These are phyloP conservation scores for Colletotrichum siamense DNA, from an alignment of 2,329 filamentous ascomycete genomes.

Conservation along the genomic window DNA sequence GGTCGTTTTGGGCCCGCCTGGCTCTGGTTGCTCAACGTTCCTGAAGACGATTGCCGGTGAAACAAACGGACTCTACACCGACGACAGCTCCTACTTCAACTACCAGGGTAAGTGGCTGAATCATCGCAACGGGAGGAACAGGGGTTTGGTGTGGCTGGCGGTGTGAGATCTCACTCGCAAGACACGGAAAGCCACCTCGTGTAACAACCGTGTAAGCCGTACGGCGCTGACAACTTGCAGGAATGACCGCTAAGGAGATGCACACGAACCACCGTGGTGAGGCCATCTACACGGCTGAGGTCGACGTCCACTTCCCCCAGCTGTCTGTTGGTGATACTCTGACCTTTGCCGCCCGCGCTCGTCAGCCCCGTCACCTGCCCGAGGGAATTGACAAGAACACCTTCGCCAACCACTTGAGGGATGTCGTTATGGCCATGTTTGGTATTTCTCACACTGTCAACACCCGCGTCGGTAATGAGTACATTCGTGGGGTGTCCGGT, in stretches of 20 bases:
- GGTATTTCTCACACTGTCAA: conserved; percentile 77
- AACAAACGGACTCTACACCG: conserved; percentile 79
- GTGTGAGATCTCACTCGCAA: background rate
- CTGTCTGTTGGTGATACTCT: conserved; percentile 81
- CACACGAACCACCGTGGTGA: conserved; percentile 80
- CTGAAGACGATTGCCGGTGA: conserved; percentile 86
- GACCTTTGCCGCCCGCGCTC: conserved; percentile 75
- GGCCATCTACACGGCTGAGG: conserved; percentile 85
- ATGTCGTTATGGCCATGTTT: conserved; percentile 78
- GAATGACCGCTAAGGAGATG: conserved; percentile 76
- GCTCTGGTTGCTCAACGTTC: conserved; percentile 81
- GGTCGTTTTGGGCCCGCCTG: conserved; percentile 75
- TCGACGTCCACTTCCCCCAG: conserved; percentile 82
- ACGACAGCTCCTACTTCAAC: conserved; percentile 76
- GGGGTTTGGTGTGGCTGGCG: background rate
- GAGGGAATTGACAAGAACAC: conserved; percentile 58
- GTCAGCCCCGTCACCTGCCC: conserved; percentile 67
- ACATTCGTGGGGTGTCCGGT: conserved; percentile 75
- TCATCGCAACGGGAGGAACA: background rate
- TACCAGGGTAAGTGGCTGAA: conserved; percentile 68
- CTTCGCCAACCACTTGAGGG: conserved; percentile 68
- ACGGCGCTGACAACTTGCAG: conserved; percentile 33
- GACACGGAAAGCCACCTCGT: background rate
- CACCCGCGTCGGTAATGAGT: conserved; percentile 78
- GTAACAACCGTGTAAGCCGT: background rate